phyloP scores from a whole-genome alignment of 225 moss, liverwort and hornwort species.

The Takakia lepidozioides region DNA sequence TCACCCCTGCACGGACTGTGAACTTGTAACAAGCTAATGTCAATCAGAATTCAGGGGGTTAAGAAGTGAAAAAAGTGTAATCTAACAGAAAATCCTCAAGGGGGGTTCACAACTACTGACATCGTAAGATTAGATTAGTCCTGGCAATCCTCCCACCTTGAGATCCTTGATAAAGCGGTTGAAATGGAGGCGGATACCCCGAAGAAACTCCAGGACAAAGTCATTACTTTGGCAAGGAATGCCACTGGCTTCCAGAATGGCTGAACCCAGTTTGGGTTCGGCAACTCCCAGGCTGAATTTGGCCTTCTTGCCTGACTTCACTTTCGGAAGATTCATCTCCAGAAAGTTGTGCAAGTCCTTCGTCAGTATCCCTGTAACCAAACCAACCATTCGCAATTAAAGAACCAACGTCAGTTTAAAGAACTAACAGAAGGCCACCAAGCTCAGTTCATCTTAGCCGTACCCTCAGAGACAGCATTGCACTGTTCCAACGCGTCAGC shows the following conservation, averaged over 20 bases:
- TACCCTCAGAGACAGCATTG: constrained; percentile 86
- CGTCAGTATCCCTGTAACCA: constrained; percentile 66
- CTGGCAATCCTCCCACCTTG: constrained; percentile 51
- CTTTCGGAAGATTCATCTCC: constrained; percentile 83
- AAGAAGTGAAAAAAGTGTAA: neutral
- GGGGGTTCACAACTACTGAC: no score
- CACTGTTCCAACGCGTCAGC: constrained; percentile 88
- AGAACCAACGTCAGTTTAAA: neutral
- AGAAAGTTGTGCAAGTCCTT: constrained; percentile 68
- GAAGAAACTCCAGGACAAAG: constrained; percentile 73
- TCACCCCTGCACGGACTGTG: no score
- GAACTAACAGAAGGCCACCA: no score
- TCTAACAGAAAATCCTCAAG: neutral
- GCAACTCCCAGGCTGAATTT: constrained; percentile 76
- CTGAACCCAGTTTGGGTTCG: constrained; percentile 83
- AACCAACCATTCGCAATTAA: neutral
- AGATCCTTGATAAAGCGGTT: constrained; percentile 79
- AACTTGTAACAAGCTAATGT: no score
- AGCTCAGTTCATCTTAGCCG: neutral
- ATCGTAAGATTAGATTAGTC: no score
- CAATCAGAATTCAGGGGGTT: no score
- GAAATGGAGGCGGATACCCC: constrained; percentile 88
- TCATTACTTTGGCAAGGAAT: constrained; percentile 87
- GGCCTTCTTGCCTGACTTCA: constrained; percentile 69
- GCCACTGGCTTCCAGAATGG: constrained; percentile 69